Conservation (phyloP, 177 flowering plant species). For the Vitis hybrid region DNA sequence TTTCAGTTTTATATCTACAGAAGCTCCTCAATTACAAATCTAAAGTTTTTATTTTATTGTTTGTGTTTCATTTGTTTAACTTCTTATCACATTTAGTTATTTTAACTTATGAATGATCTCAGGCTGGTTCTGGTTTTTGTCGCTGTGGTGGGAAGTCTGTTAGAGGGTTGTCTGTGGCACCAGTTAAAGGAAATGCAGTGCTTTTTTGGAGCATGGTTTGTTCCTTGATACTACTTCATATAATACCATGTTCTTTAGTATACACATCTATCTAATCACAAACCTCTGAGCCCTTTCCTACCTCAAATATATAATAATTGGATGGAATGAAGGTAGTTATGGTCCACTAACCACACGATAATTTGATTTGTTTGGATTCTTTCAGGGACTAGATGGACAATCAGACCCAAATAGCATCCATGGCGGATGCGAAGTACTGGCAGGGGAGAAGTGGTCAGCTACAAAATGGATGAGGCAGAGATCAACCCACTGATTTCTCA, state of each 20-base stretch:
- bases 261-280: no score
- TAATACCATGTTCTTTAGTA: no score
- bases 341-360: background rate
- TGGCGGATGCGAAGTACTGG: conserved; percentile 88
- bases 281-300: no score
- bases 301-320: background rate
- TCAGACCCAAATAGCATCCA: conserved; percentile 78
- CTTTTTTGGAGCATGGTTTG: conserved; percentile 99
- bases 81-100: conserved; percentile 2
- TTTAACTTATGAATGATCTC: conserved; percentile 1
- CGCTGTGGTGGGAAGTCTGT: conserved; percentile 71
- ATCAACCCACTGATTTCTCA: conserved; percentile 27
- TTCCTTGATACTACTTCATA: conserved; percentile 9
- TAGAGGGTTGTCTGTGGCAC: conserved; percentile 76
- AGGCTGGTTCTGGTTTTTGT: conserved; percentile 89
- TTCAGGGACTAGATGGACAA: conserved; percentile 85
- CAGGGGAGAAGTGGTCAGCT: conserved; percentile 97
- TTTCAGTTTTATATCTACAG: no score
- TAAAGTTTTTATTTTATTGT: background rate
- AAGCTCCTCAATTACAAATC: background rate
- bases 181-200: conserved; percentile 83
- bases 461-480: conserved; percentile 97
- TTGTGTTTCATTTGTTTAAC: background rate
- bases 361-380: background rate
- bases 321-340: background rate